Evolutionary conservation across 331 rosid species (phyloP).

Genomic region (Erythrophleum ivorense): DNA sequence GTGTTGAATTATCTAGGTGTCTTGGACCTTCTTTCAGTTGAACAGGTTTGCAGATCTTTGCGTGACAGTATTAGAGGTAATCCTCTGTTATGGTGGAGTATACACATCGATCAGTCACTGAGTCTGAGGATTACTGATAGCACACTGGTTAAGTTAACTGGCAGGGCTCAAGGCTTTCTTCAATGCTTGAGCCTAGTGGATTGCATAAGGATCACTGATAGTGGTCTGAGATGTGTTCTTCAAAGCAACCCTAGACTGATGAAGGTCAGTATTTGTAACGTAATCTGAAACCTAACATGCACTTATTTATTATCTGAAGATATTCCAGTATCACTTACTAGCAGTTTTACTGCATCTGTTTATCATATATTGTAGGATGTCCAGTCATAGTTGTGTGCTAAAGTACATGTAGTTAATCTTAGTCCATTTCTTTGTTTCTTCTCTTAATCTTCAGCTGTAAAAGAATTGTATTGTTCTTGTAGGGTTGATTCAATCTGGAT

Average conservation of each 20-base stretch:
- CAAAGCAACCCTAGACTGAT: conserved; percentile 58
- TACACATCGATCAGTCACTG: conserved; percentile 56
- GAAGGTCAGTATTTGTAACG: conserved; percentile 53
- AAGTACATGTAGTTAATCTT: neutral
- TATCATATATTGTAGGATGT: neutral
- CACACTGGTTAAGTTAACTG: conserved; percentile 57
- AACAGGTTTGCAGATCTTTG: conserved; percentile 65
- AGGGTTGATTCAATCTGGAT: neutral
- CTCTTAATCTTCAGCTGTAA: neutral
- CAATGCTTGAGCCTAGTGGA: conserved; percentile 59
- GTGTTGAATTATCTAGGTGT: conserved; percentile 61
- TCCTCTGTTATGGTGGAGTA: conserved; percentile 68
- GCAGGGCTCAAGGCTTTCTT: conserved; percentile 69
- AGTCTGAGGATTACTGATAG: conserved; percentile 53
- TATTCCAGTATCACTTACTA: neutral
- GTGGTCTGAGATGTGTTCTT: conserved; percentile 58
- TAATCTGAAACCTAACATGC: conserved; percentile 15
- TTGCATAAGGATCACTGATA: conserved; percentile 57
- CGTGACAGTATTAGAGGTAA: conserved; percentile 50
- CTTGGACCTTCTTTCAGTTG: conserved; percentile 71
- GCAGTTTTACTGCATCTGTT: conserved; percentile 2
- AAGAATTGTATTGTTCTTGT: neutral
- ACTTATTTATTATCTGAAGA: neutral
- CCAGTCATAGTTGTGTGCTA: neutral
- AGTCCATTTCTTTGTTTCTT: neutral